Conservation (phyloP, 495 filamentous ascomycete genomes). For the Letharia columbiana region DNA sequence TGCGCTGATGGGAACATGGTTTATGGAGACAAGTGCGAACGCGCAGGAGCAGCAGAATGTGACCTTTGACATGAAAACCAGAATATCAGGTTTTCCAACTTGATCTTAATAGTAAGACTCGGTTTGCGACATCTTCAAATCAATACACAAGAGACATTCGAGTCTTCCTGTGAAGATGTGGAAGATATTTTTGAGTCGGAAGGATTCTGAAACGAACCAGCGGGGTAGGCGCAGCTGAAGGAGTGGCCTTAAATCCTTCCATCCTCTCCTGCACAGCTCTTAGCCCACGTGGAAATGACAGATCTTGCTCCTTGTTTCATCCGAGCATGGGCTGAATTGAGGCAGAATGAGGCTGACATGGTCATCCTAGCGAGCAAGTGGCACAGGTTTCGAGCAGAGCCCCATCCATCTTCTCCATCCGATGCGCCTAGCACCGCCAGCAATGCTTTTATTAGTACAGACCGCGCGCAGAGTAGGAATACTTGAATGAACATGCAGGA, state of each 20-base stretch:
- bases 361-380: neutral
- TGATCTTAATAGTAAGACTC: no score
- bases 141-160: no score
- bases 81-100: no score
- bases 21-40: no score
- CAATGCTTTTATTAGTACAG: neutral
- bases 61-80: no score
- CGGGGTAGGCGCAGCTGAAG: neutral
- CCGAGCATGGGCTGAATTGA: neutral
- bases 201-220: neutral
- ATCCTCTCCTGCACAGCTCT: neutral
- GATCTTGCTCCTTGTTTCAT: neutral
- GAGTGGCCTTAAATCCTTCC: neutral
- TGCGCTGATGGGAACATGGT: no score
- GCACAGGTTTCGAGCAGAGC: neutral
- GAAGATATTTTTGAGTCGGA: neutral
- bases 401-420: neutral
- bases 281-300: neutral
- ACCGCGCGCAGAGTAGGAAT: neutral
- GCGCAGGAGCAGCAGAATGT: no score
- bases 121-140: no score
- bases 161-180: no score
- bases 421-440: neutral
- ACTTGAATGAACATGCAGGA: neutral
- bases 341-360: neutral